Evolutionary conservation across 1,284 basidiomycete genomes (phyloP).

Genomic region (Papiliotrema nemorosa): DNA sequence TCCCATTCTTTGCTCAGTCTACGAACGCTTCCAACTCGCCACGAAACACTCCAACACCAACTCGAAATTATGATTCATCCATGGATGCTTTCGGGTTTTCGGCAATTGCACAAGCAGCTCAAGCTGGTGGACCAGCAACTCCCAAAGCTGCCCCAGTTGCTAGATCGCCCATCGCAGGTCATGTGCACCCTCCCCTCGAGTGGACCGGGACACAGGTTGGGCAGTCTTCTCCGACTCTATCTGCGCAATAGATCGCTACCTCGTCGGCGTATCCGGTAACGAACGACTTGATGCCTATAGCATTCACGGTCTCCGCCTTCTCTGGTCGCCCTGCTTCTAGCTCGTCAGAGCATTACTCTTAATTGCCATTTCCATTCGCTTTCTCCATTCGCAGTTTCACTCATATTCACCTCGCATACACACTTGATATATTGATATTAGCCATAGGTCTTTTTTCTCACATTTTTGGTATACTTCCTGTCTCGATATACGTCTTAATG

Average conservation of each 20-base stretch:
- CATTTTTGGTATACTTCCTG: no score
- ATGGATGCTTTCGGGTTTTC: conserved; percentile 27
- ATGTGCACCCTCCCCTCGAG: background rate
- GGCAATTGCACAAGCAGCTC: no score
- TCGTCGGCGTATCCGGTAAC: background rate
- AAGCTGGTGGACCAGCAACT: background rate
- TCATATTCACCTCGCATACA: no score
- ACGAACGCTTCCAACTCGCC: conserved; percentile 21
- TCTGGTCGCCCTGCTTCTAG: no score
- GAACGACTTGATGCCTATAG: background rate
- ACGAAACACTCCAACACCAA: conserved; percentile 17
- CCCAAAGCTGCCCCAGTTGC: background rate
- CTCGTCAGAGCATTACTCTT: no score
- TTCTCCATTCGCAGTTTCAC: no score
- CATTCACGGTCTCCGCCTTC: background rate
- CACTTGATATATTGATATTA: no score
- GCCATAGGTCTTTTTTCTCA: no score
- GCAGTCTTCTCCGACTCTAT: background rate
- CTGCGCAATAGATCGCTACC: background rate
- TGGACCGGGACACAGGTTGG: background rate
- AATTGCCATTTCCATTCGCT: no score
- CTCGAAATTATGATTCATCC: conserved; percentile 21
- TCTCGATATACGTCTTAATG: no score
- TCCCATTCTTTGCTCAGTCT: conserved; percentile 27
- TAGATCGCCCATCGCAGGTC: background rate